Base-by-base conservation (phyloP, 257 asterid species). In the Craterostigma plantagineum region DNA sequence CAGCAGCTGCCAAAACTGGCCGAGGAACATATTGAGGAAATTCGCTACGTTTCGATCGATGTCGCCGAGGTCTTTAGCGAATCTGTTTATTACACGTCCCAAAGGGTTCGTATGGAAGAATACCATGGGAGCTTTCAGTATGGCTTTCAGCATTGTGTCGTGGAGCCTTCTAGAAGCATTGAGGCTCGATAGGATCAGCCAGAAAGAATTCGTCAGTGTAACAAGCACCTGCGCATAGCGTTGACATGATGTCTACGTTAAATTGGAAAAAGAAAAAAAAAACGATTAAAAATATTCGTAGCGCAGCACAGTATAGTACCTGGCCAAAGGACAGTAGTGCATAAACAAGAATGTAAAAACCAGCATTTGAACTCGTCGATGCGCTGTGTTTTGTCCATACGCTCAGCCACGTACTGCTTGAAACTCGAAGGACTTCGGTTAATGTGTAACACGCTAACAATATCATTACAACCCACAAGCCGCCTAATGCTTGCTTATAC, bases 381-480 rank as follows among this genome's bases (percentile, higher is more conserved):
- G 75, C 63, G 63, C 90, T 72, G 59, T 71, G 74, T 53, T 79
- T 72, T 12, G 97, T 82, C 97, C 97, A 87, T 35, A 69, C 58
- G 62, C 97, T 76, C 69, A 87, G 56, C 97, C 93, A 82, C 2
- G 92, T 76, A 78, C 97, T 87, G 57, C 97, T 79, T 43, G 76
- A 63, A 53, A 82, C 76, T 59, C 97, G 69, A 42, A 87, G 73
- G 57, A 56, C 62, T 70, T 87, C 97, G 43, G 83, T 76, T 37
- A 64, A 44, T 47, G 50, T 56, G 53, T 87, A 87, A 61, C 93
- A 79, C 10, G 54, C 34, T 43, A 79, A 75, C 60, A 76, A 48
- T 63, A 82, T 54, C 55, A 72, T 62, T 39, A 79, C 93, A 7
- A 75, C 95, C 90, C 91, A 79, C 55, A 65, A 53, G 45, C 95